Evolutionary conservation across 345 rosid species (phyloP).

Genomic region (Trapa incisa): DNA sequence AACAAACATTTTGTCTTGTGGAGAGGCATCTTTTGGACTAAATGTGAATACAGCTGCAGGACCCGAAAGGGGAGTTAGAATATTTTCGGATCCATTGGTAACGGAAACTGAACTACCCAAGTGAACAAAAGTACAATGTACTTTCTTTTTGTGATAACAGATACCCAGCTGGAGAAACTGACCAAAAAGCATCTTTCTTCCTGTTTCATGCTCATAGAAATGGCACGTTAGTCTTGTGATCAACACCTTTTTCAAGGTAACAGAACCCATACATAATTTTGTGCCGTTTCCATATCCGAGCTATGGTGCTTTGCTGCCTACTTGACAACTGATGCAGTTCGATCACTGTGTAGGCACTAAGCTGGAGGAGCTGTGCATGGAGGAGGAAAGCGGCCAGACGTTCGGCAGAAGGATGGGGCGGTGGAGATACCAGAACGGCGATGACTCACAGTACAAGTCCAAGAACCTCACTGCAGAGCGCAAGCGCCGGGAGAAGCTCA

Average conservation of each 20-base stretch:
- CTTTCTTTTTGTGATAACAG: conserved; percentile 6
- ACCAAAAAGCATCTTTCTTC: neutral
- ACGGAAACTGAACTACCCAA: conserved; percentile 6
- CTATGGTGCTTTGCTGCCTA: neutral
- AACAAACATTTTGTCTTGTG: too few species aligned
- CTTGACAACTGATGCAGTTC: neutral
- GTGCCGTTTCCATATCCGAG: neutral
- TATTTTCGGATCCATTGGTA: neutral
- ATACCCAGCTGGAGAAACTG: conserved; percentile 1
- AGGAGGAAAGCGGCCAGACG: conserved; percentile 2
- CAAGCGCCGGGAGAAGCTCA: conserved; percentile 64
- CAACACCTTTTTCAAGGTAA: neutral
- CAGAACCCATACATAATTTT: neutral
- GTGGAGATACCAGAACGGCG: conserved; percentile 15
- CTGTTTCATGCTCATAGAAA: neutral
- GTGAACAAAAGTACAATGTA: conserved; percentile 2
- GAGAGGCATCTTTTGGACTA: too few species aligned
- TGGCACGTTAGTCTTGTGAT: conserved; percentile 11
- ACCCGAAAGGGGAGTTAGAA: neutral
- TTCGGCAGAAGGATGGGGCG: conserved; percentile 18
- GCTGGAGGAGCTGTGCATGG: conserved; percentile 12
- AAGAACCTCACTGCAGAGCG: conserved; percentile 78
- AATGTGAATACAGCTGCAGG: too few species aligned
- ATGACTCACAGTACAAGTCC: conserved; percentile 34
- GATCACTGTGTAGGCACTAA: conserved; percentile 4